Evolutionary conservation across 208 protist species (phyloP), one percentile per base, ranked within the genome.

Genomic region (Endotrypanum monterogeii): DNA sequence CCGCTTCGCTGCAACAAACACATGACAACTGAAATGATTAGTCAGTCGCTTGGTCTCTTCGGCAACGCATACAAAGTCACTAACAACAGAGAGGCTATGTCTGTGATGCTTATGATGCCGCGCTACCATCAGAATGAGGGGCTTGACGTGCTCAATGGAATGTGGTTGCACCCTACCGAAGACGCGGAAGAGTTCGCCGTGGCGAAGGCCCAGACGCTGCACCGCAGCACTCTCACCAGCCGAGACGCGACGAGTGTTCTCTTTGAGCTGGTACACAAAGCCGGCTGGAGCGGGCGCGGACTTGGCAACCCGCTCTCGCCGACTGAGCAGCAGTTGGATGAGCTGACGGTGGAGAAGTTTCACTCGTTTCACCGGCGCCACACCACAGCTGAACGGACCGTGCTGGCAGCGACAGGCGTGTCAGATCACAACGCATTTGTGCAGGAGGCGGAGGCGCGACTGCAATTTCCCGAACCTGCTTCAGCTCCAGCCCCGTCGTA

Each of bases 181-280:
- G 71, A 90, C 76, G 66, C 76, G 14, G 85, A 85, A 70, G 86
- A 92, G 71, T 94, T 97, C 74, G 74, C 79, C 41, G 65, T 88
- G 41, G 90, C 89, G 11, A 96, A 94, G 72, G 72, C 78, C 37
- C 80, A 86, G 58, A 82, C 91, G 18, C 39, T 89, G 44, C 79
- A 92, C 67, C 85, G 90, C 12, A 73, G 86, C 1, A 55, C 84
- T 28, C 39, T 94, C 46, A 67, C 81, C 23, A 78, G 61, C 28
- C 82, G 91, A 28, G 94, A 98, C 70, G 89, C 89, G 16, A 91
- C 87, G 9, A 92, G 79, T 55, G 86, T 95, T 80, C 91, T 89
- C 67, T 95, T 98, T 63, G 94, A 98, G 66, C 79, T 95, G 61
- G 82, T 98, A 18, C 94, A 98, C 73, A 91, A 97, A 77, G 94